Base-by-base conservation (phyloP, 164 flowering plant genomes). In the Magnolia kwangsiensis region DNA sequence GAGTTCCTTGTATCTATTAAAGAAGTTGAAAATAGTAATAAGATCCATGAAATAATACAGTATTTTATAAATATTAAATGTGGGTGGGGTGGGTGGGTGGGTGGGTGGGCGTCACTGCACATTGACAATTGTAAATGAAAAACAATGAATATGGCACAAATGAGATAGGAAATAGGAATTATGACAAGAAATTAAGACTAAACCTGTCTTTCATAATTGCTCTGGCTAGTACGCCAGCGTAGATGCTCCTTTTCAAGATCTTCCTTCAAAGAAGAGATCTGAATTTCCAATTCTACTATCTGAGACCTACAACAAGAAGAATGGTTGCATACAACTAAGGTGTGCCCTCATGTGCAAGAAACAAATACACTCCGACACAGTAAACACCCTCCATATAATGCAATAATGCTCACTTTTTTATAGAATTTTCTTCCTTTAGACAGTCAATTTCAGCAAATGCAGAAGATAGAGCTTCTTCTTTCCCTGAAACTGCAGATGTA, bases 161-260 rank as follows among this genome's bases (percentile, higher is more conserved):
- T 37, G 45, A 37, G 45, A 37, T 5, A 7, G 7, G 0, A 37
- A 37, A 37, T 37, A 5, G 3, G 45, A 37, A 37, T 37, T 37
- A 37, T 37, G 45, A 37, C 45, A 37, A 37, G 45, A 37, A 37
- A 37, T 37, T 37, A 55, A 55, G 58, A 68, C 23, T 18, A 2
- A 59, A 95, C 98, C 95, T 96, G 99, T 89, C 98, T 86, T 79
- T 96, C 95, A 85, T 94, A 96, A 83, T 94, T 96, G 20, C 81
- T 84, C 75, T 94, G 97, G 81, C 98, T 89, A 66, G 88, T 75
- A 72, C 85, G 89, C 92, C 95, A 89, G n/a, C 86, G 85, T 73
- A 86, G 86, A 75, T 91, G 96, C 80, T 90, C 93, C 75, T 78
- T 85, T 81, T 90, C 96, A 84, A 94, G 79, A 79, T 91, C 92